Base-by-base conservation (phyloP, 73 alveolate genomes). In the Tetrahymena borealis region DNA sequence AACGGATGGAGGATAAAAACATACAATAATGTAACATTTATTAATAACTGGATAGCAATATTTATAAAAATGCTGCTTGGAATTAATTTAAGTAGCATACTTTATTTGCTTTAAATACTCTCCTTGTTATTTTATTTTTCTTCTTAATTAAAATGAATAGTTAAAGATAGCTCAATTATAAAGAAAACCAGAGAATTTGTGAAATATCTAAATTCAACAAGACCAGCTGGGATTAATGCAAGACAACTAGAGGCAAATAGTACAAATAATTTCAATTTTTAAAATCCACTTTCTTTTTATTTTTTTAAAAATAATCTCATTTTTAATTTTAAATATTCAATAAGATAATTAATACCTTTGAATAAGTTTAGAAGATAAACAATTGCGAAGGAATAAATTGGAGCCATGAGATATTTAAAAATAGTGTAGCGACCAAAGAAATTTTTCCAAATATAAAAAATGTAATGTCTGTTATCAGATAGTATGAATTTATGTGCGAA, bases 381-480 rank as follows among this genome's bases (percentile, higher is more conserved):
- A 11, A 91, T 32, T 0, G 90, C 33, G 38, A 91, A 92, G 38
- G 94, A 60, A 90, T 91, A 92, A 15, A 78, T 16, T 36, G 91
- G 37, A 32, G 91, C 78, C 32, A 90, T 90, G 9, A 33, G 10
- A 78, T 60, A 91, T 39, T 79, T 41, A 32, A 79, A 79, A 1
- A 92, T 15, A 10, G 40, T 33, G 32, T 93, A 91, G 0, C 94
- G 94, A 16, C 42, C 38, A 18, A 92, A 77, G 31, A 94, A 40
- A 32, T 42, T 92, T 40, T 93, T 94, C 96, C 96, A 94, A 91
- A 94, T 92, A 93, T 94, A 94, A 60, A 94, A 94, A 33, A 91
- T 93, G 38, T 94, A 94, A 92, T 94, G 97, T 9, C 94, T 90
- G 42, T 94, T 94, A 43, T 94, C 97, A 11, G 95, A 40, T 39